Evolutionary conservation across 306 rosid species (phyloP).

Genomic region (Cucumis sativus): Cucumber_9930_V3 NC_026656.2:8321001-8321500

Average conservation of each 20-base stretch:
- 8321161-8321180: not conserved
- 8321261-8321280: conserved; percentile 50
- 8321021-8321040: not conserved
- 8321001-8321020: not conserved
- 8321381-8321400: conserved; percentile 50
- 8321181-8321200: not conserved
- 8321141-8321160: not conserved
- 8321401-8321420: conserved; percentile 57
- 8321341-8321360: conserved; percentile 45
- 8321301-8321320: conserved; percentile 47
- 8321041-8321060: not conserved
- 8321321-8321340: conserved; percentile 39
- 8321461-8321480: conserved; percentile 39
- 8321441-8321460: conserved; percentile 35
- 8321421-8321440: conserved; percentile 58
- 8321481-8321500: conserved; percentile 2
- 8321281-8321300: conserved; percentile 32
- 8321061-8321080: not conserved
- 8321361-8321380: conserved; percentile 28
- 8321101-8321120: not conserved
- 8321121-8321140: not conserved
- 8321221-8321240: not conserved
- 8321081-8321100: not conserved
- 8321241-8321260: not conserved
- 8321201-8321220: not conserved